phyloP scores from a whole-genome alignment of 2,329 filamentous ascomycete genomes.

The Huntiella decipiens region DNA sequence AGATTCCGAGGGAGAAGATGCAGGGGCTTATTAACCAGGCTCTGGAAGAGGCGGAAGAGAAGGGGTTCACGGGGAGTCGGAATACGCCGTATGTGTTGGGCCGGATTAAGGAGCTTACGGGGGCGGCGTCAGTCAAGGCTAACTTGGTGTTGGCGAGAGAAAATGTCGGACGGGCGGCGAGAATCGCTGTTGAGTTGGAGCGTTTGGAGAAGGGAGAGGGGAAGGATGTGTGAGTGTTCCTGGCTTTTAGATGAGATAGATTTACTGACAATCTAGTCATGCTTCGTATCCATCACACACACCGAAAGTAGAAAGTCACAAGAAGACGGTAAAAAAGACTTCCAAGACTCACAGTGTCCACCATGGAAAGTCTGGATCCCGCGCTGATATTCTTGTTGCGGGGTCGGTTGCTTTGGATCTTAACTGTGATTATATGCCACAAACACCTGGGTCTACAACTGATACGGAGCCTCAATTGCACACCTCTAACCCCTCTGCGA shows the following conservation, averaged over 20 bases:
- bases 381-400: conserved; percentile 58
- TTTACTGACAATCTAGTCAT: too few species aligned
- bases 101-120: conserved; percentile 62
- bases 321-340: neutral
- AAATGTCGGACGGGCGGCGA: conserved; percentile 36
- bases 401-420: conserved; percentile 82
- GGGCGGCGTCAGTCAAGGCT: conserved; percentile 49
- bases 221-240: conserved; percentile 1
- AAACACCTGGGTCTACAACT: conserved; percentile 11
- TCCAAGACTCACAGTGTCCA: neutral
- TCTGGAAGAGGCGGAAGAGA: conserved; percentile 41
- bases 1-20: conserved; percentile 54
- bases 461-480: conserved; percentile 33
- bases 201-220: conserved; percentile 8
- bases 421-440: conserved; percentile 50
- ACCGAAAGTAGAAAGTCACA: too few species aligned
- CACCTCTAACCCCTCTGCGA: conserved; percentile 72
- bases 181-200: conserved; percentile 34
- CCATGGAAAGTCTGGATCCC: conserved; percentile 12
- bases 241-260: neutral
- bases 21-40: conserved; percentile 49
- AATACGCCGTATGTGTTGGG: conserved; percentile 73
- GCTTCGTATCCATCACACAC: too few species aligned
- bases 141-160: conserved; percentile 45
- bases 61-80: conserved; percentile 50